Conservation (phyloP, 306 rosid genomes). For the Inga leiocalycina region DNA sequence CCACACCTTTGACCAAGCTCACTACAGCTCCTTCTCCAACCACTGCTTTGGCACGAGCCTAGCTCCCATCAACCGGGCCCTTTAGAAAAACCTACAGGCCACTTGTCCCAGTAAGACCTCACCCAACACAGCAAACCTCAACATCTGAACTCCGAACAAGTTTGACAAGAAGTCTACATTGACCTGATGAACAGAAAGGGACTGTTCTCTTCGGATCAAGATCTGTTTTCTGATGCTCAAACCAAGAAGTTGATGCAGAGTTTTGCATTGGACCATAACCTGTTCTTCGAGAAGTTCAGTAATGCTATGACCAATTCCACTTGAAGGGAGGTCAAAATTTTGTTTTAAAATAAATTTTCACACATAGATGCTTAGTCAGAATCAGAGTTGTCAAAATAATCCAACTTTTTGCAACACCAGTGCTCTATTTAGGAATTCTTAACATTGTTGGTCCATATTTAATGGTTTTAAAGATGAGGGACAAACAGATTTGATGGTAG, state of each 20-base stretch:
- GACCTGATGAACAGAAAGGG: slow-evolving; percentile 58
- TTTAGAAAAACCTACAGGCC: slow-evolving; percentile 4
- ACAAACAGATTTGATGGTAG: background rate
- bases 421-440: background rate
- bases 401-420: background rate
- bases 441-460: background rate
- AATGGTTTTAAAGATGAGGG: background rate
- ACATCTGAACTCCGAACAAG: slow-evolving; percentile 37
- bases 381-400: background rate
- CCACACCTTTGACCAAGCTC: slow-evolving; percentile 52
- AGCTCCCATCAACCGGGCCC: slow-evolving; percentile 32
- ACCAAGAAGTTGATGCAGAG: slow-evolving; percentile 44
- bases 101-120: slow-evolving; percentile 15
- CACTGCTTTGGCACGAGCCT: slow-evolving; percentile 41
- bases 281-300: slow-evolving; percentile 50
- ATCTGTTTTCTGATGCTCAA: slow-evolving; percentile 28
- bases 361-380: background rate
- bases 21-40: slow-evolving; percentile 35
- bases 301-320: slow-evolving; percentile 33
- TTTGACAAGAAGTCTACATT: slow-evolving; percentile 60
- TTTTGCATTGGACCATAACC: slow-evolving; percentile 42
- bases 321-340: background rate
- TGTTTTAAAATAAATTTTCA: no score
- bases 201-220: slow-evolving; percentile 59
- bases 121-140: slow-evolving; percentile 31